Base-by-base conservation (phyloP, 1,284 basidiomycete species). In the Papiliotrema nemorosa region DNA sequence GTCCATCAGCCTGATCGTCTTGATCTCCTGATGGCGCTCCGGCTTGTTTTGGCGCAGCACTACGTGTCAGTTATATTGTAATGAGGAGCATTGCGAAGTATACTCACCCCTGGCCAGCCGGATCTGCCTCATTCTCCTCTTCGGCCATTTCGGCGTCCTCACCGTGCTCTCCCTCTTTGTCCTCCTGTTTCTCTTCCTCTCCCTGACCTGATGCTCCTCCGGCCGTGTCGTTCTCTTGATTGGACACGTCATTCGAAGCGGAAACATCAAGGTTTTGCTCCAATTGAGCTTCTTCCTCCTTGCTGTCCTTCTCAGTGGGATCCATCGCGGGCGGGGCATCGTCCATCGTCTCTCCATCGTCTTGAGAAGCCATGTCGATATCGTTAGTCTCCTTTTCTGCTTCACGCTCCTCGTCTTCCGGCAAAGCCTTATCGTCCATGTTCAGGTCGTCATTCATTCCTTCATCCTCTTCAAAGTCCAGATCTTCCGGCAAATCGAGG, bases 401-500 rank as follows among this genome's bases (percentile, higher is more conserved):
- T 13, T 66, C 61, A 25, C 61, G 62, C 50, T 72, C 67, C 2
- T 76, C 77, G 25, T 59, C 62, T n/a, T 77, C 73, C 10, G 54
- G 49, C 36, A 67, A 53, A 16, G 55, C 43, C 50, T 60, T 54
- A 35, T 62, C 60, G 38, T 62, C 44, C 13, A 35, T n/a, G 13
- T 24, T 9, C 21, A 43, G 59, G 25, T 62, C 62, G n/a, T 47
- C 27, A 18, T 31, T 13, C 18, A 47, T 50, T 9, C 75, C 76
- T 41, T 76, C 74, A n/a, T 79, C 76, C 34, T 77, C 75, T 31
- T 69, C 83, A 5, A 93, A 73, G 51, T 89, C 78, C 70, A 93
- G 78, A 60, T 90, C 84, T 34, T 91, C 88, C 0, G 90, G 90
- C 14, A 93, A 78, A 63, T 93, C 87, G 44, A 94, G 79, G 3